Base-by-base conservation (phyloP, 176 grass and related monocot species). In the Musa itinerans region DNA sequence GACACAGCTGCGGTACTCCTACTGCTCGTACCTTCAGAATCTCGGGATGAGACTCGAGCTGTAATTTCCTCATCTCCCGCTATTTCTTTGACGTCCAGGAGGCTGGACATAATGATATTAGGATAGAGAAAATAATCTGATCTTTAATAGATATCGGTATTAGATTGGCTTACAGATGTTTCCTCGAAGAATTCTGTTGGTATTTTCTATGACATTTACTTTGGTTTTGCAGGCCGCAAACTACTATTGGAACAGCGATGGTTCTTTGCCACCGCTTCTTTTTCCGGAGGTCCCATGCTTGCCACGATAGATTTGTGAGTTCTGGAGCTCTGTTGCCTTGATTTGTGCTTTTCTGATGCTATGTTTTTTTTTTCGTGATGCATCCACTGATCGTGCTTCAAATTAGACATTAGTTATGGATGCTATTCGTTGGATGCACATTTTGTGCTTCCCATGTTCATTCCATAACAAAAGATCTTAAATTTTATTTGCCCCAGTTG, bases 231-330 rank as follows among this genome's bases (percentile, higher is more conserved):
- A 92, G 89, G 81, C 89, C 89, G 1, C 89, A 85, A 61, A 86
- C 74, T 16, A 92, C 89, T 16, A 58, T 85, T 24, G 85, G 83
- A 13, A 83, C 85, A 16, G 83, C 89, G 1, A 72, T 76, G 65
- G 89, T 92, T 27, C 81, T 85, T 72, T 92, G 89, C 80, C 89
- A 92, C 50, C 85, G 80, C 0, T 92, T 92, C 81, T 92, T 88
- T 58, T 82, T 92, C 34, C 78, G 73, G 52, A 85, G 85, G 85
- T 92, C 85, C 43, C 89, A 88, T 22, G 89, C 85, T 43, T 85
- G 74, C 61, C 80, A 88, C 19, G 89, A 92, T 78, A 88, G 85
- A 92, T 92, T 85, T 85, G 89, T 87, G 63, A 87, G 80, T 87
- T 68, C 58, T 10, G 12, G 50, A 43, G 53, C 20, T 73, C 48